Conservation (phyloP, 2,329 filamentous ascomycete genomes). For the Cytospora chrysosperma region DNA sequence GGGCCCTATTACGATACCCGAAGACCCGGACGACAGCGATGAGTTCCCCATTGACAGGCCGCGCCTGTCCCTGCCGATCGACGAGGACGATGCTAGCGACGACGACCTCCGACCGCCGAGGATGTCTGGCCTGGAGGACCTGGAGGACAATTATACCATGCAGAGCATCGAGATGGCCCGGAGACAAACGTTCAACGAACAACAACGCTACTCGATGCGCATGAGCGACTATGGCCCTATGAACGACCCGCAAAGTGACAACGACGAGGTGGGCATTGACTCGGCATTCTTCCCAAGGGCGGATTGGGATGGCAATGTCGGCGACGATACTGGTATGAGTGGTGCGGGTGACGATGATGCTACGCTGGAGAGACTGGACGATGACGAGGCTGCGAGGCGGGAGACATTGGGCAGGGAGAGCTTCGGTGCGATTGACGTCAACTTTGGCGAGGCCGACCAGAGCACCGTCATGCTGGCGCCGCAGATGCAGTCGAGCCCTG, state of each 20-base stretch:
- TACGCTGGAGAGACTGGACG: conserved; percentile 42
- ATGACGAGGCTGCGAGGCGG: conserved; percentile 40
- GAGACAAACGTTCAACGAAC: conserved; percentile 40
- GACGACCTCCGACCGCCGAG: conserved; percentile 53
- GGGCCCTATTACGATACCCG: conserved; percentile 30
- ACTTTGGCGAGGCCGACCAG: conserved; percentile 45
- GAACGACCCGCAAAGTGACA: conserved; percentile 39
- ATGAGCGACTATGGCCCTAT: conserved; percentile 50
- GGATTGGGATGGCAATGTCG: conserved; percentile 43
- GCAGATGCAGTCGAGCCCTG: conserved; percentile 27
- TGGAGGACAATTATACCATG: conserved; percentile 52
- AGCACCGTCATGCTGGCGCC: conserved; percentile 51
- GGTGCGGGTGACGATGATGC: conserved; percentile 36
- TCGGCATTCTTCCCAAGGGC: conserved; percentile 54
- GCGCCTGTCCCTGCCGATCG: conserved; percentile 54
- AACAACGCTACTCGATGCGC: conserved; percentile 46
- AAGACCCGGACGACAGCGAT: conserved; percentile 50
- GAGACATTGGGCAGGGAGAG: conserved; percentile 45
- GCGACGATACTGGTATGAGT: conserved; percentile 33
- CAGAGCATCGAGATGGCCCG: conserved; percentile 61
- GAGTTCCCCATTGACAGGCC: conserved; percentile 51
- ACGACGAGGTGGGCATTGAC: conserved; percentile 44
- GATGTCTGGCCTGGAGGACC: conserved; percentile 54
- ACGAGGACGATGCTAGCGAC: conserved; percentile 48
- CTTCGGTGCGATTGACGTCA: conserved; percentile 50